Base-by-base conservation (phyloP, 2,329 filamentous ascomycete species). In the Pezicula neosporulosa region DNA sequence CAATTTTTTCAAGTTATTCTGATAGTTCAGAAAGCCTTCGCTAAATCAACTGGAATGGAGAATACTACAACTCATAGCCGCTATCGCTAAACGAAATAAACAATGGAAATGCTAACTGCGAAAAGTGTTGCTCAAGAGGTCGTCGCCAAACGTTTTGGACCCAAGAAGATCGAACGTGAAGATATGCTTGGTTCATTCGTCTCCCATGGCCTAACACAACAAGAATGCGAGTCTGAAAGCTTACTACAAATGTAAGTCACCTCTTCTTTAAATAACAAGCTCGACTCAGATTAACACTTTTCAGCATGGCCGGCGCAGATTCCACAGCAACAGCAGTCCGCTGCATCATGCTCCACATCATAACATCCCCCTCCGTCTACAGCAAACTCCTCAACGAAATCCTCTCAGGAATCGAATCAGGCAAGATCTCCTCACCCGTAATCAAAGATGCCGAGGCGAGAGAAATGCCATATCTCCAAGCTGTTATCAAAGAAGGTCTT, bases 251-350 rank as follows among this genome's bases (percentile, higher is more conserved):
- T 70, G 44, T 47, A 47, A 35, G 19, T 24, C 12, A 10, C 10
- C 9, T 44, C 2, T 21, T 13, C 9, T 27, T 2, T 7, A 8
- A 37, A 5, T 12, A 16, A 6, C 2, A 30, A 24, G 18, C 33
- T 19, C 10, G 21, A 12, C 21, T 38, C 6, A 37, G 10, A 16
- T 3, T 3, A 18, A 19, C 15, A 9, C 9, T 12, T 38, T 6
- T 69, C 19, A 47, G 47, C 41, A 68, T 80, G 5, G 80, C 80
- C 3, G 81, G 80, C 3, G 78, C 78, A 0, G 80, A 83, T 53
- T 81, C 77, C 1, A 81, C 79, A 0, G 77, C 80, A 0, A 78
- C 77, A 0, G 73, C 74, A 2, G 72, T 84, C 15, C 74, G 80
- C 2, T 69, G 73, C 41, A 78, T 73, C 1, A 55, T 83, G 50